Evolutionary conservation across 768 basidiomycete genomes (phyloP), one percentile per base, ranked within the genome.

Genomic region (Suillus americanus): DNA sequence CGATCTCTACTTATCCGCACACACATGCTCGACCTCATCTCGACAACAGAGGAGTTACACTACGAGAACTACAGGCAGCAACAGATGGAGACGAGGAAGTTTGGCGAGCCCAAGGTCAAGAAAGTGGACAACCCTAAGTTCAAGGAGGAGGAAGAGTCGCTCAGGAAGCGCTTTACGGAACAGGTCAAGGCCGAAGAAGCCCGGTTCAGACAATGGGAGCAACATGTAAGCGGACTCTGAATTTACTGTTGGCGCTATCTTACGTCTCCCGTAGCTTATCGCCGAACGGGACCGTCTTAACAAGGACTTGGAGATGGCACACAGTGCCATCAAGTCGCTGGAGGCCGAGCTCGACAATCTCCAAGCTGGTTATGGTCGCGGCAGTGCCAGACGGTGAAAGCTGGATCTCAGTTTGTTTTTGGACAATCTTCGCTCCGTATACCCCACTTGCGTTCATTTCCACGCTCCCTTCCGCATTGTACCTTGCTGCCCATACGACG

Each of bases 11-110:
- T 99, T 54, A 97, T 99, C 78, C 89, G 97, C 70, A 97, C 96
- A 16, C 94, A 98, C 83, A 99, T 99, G 97, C 83, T 99, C 64
- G 97, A 99, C 78, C 85, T 99, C 62, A 97, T 98, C 78, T 90
- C 91, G 37, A 96, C 95, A 0, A 95, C 94, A 14, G 97, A 99
- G 78, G 97, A 99, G 69, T 81, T 84, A 28, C 97, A 99, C 79
- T 99, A 99, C 77, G 97, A 99, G 83, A 92, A 93, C 77, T 99
- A 99, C 84, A 86, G 97, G 66, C 94, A 97, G 72, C 87, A 94
- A 69, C 97, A 99, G 81, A 99, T 99, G 97, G 97, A 99, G 85
- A 98, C 97, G 9, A 91, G 97, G 79, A 99, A 99, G 80, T 97
- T 95, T 69, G 97, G 96, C 69, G 97, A 99, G 78, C 89, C 95